Evolutionary conservation across 2,329 filamentous ascomycete genomes (phyloP).

Genomic region (Alternaria triticina): DNA sequence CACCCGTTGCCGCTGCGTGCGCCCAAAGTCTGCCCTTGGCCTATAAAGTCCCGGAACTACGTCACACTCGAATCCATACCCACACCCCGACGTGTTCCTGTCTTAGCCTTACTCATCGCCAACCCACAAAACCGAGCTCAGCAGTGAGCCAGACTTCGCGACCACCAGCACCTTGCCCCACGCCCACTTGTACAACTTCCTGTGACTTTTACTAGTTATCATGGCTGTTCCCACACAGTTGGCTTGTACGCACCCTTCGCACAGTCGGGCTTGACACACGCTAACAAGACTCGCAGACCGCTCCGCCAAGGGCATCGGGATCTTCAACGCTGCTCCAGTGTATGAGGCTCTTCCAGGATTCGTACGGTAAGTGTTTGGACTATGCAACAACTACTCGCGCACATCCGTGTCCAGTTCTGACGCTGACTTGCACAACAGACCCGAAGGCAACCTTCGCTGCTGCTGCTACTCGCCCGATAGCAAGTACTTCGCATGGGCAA

Average conservation of each 20-base stretch:
- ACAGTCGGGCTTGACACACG: background rate
- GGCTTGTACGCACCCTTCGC: slow-evolving; percentile 67
- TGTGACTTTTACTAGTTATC: slow-evolving; percentile 93
- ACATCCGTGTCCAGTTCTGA: background rate
- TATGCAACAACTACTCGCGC: background rate
- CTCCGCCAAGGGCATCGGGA: slow-evolving; percentile 93
- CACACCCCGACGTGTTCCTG: slow-evolving; percentile 35
- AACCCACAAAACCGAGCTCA: slow-evolving; percentile 25
- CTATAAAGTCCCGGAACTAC: slow-evolving; percentile 28
- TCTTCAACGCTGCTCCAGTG: slow-evolving; percentile 88
- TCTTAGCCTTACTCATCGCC: slow-evolving; percentile 39
- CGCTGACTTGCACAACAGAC: slow-evolving; percentile 57
- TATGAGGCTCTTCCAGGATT: slow-evolving; percentile 88
- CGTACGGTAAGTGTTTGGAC: slow-evolving; percentile 52
- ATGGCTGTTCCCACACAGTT: slow-evolving; percentile 95
- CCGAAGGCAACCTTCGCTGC: slow-evolving; percentile 93
- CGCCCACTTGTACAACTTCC: slow-evolving; percentile 45
- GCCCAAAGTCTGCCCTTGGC: slow-evolving; percentile 38
- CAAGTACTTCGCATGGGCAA: slow-evolving; percentile 94
- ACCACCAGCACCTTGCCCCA: slow-evolving; percentile 40
- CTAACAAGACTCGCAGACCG: slow-evolving; percentile 63
- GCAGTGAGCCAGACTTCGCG: slow-evolving; percentile 38
- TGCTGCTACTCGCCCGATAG: slow-evolving; percentile 95
- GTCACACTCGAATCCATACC: slow-evolving; percentile 30
- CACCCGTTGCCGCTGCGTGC: slow-evolving; percentile 41